A percentile compares a stretch with the other conserved stretches of the same genome.
Conservation (phyloP, 1,284 basidiomycete genomes). For the Heterobasidion irregulare region DNA sequence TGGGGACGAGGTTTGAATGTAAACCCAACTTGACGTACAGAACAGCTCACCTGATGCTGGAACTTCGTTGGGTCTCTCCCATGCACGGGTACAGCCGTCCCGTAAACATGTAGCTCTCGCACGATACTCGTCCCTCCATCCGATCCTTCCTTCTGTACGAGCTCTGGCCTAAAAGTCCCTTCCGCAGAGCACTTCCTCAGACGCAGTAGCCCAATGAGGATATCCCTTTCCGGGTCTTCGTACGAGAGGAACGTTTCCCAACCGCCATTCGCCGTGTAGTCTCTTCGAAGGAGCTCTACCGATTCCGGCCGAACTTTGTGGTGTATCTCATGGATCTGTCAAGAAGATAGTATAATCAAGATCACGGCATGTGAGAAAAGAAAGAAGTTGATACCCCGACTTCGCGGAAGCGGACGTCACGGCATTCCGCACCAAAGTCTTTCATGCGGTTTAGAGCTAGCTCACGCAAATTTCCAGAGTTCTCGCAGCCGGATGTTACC, state of each 20-base stretch:
- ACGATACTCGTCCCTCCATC: slow-evolving; percentile 91
- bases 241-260: slow-evolving; percentile 99
- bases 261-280: slow-evolving; percentile 95
- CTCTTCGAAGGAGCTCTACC: slow-evolving; percentile 93
- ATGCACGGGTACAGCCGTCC: slow-evolving; percentile 96
- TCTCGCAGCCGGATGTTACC: slow-evolving; percentile 95
- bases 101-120: slow-evolving; percentile 97
- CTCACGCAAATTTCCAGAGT: slow-evolving; percentile 94
- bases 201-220: slow-evolving; percentile 89
- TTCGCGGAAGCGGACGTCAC: slow-evolving; percentile 96
- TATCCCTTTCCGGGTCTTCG: slow-evolving; percentile 96
- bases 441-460: slow-evolving; percentile 96
- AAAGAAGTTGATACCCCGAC: slow-evolving; percentile 69
- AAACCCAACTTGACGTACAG: slow-evolving; percentile 1
- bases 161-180: slow-evolving; percentile 93
- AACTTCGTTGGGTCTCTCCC: slow-evolving; percentile 97
- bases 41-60: slow-evolving; percentile 71
- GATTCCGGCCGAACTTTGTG: slow-evolving; percentile 95
- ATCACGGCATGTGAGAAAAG: slow-evolving; percentile 5
- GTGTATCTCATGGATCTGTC: slow-evolving; percentile 95
- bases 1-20: neutral
- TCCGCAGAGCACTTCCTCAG: slow-evolving; percentile 94
- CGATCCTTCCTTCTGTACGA: slow-evolving; percentile 59
- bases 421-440: slow-evolving; percentile 96
- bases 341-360: slow-evolving; percentile 4